Evolutionary conservation across 306 rosid species (phyloP), one percentile per base, ranked within the genome.

Genomic region (Prunus campanulata): DNA sequence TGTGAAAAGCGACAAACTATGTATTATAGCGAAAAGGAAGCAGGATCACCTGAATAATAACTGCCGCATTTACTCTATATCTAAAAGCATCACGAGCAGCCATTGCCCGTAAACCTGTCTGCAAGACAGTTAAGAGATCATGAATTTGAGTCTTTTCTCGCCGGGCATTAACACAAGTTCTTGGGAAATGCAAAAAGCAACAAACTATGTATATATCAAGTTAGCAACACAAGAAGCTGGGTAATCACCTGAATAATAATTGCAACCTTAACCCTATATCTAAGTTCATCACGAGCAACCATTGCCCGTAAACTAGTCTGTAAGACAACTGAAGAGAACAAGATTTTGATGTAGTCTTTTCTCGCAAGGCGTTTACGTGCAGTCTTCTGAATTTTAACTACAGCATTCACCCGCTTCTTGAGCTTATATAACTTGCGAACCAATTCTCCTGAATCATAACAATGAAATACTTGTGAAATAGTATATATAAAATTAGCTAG

Each of bases 71-170:
- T 54, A 35, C 85, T 86, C 71, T 90, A 64, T 8, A 12, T 81
- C 86, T 85, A 74, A 88, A 79, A 76, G 71, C 74, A 78, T 79
- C 65, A 55, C 77, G 84, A 84, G 88, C 91, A 74, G 70, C 77
- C 90, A 89, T 85, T 64, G 74, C 81, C 61, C 91, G 91, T 44
- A 86, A 72, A 85, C 88, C 95, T 60, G 96, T 77, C 86, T 89
- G 93, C 82, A 89, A 30, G 64, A 84, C 69, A 72, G 84, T 57
- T 71, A 86, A 79, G 82, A 87, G 67, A 70, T 59, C 80, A 60
- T 64, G 76, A 77, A 48, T 72, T 74, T 63, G 2, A 57, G 68
- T 44, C 67, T 42, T 44, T 73, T 60, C 67, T 39, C 11, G 5
- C 56, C 2, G 1, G 55, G 56, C 74, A 71, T 81, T 91, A 54